Evolutionary conservation across 2,329 filamentous ascomycete species (phyloP).

Genomic region (Xylariaceae sp.): DNA sequence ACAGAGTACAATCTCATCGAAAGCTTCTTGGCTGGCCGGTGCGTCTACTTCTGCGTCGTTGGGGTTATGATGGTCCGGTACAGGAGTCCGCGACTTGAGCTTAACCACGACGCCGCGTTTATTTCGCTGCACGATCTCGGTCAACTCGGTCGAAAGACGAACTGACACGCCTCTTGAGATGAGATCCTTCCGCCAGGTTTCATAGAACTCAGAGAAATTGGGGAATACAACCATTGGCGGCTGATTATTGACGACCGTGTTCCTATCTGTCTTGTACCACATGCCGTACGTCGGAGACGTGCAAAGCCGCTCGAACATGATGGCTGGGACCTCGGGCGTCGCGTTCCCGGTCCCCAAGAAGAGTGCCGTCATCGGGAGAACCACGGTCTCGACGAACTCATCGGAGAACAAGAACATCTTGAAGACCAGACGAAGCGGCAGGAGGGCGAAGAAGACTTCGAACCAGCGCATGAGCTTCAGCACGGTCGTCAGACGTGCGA

Average conservation of each 20-base stretch:
- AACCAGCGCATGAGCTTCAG: constrained; percentile 59
- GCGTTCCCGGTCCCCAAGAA: constrained; percentile 45
- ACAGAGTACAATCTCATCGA: constrained; percentile 72
- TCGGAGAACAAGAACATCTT: constrained; percentile 43
- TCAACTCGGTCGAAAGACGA: constrained; percentile 60
- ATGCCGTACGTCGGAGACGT: constrained; percentile 61
- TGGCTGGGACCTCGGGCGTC: constrained; percentile 42
- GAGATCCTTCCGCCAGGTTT: constrained; percentile 58
- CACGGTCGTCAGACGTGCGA: constrained; percentile 55
- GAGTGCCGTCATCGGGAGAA: constrained; percentile 47
- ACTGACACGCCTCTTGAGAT: constrained; percentile 58
- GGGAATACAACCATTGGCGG: constrained; percentile 67
- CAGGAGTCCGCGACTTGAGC: constrained; percentile 48
- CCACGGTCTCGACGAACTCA: constrained; percentile 42
- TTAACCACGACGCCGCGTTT: constrained; percentile 57
- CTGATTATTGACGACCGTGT: constrained; percentile 49
- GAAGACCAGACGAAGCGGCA: constrained; percentile 49
- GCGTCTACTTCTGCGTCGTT: constrained; percentile 36
- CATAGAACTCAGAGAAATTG: constrained; percentile 62
- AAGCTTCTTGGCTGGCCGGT: constrained; percentile 61
- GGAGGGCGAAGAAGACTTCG: constrained; percentile 59
- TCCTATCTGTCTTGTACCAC: constrained; percentile 56
- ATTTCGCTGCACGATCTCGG: constrained; percentile 55
- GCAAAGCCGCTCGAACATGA: constrained; percentile 46
- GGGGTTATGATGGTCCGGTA: constrained; percentile 42